These are phyloP conservation scores for Starmerella scarabaei DNA, from an alignment of 805 yeast genomes.

Conservation along the genomic window DNA sequence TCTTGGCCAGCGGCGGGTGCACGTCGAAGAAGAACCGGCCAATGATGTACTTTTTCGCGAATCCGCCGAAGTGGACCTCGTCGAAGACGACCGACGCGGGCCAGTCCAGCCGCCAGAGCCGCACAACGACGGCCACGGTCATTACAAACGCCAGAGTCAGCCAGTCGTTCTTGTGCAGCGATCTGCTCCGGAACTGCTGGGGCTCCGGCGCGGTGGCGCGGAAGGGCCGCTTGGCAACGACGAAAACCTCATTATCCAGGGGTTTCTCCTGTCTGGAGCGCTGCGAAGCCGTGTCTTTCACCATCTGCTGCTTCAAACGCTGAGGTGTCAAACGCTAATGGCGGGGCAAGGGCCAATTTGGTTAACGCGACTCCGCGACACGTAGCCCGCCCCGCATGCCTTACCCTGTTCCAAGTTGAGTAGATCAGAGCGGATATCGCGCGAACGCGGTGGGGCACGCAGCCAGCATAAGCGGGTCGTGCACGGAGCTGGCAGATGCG, in stretches of 20 bases:
- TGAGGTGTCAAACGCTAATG: no score
- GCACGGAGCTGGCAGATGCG: no score
- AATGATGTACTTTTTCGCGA: conserved; percentile 63
- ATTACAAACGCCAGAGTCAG: conserved; percentile 30
- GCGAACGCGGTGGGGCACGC: no score
- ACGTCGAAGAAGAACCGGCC: conserved; percentile 58
- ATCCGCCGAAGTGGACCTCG: conserved; percentile 88
- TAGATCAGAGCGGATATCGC: no score
- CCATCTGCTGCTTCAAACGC: no score
- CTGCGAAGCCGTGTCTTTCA: not conserved
- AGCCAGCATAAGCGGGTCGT: no score
- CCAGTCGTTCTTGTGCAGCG: conserved; percentile 16
- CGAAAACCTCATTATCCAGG: not conserved
- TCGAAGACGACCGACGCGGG: conserved; percentile 85
- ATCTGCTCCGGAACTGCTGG: conserved; percentile 20
- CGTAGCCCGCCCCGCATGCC: no score
- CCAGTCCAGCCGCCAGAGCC: conserved; percentile 45
- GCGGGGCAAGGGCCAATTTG: no score
- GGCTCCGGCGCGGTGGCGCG: conserved; percentile 22
- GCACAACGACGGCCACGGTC: conserved; percentile 41
- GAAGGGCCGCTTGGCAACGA: conserved; percentile 16
- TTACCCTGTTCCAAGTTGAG: no score
- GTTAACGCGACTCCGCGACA: no score
- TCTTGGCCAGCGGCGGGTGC: conserved; percentile 58
- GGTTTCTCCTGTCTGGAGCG: not conserved